phyloP scores from a whole-genome alignment of 805 yeast genomes.

The Geotrichum ghanense region DNA sequence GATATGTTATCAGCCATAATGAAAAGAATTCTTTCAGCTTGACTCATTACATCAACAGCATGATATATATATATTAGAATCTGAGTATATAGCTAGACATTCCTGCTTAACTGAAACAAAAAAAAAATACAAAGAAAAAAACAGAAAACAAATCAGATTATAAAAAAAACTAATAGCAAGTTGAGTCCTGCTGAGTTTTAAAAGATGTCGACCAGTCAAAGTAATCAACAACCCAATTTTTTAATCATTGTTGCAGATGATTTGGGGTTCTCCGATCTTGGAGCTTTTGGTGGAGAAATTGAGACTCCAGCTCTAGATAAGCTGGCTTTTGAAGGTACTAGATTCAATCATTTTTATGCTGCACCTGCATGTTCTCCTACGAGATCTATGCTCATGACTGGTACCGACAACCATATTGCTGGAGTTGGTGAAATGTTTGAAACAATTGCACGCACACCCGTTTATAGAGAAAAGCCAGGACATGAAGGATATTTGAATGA shows the following conservation, averaged over 20 bases:
- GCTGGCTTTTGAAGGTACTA: slow-evolving; percentile 34
- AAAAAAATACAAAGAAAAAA: no score
- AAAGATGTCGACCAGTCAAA: no score
- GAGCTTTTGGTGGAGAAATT: slow-evolving; percentile 42
- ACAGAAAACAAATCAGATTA: no score
- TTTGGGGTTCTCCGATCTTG: slow-evolving; percentile 45
- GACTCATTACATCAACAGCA: no score
- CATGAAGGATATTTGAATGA: slow-evolving; percentile 44
- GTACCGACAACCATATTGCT: slow-evolving; percentile 52
- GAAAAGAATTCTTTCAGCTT: no score
- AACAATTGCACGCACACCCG: slow-evolving; percentile 30
- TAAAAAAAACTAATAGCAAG: no score
- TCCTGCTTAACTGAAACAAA: no score
- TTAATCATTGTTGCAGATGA: slow-evolving; percentile 50
- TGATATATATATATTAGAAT: no score
- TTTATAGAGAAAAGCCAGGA: slow-evolving; percentile 36
- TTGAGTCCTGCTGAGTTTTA: no score
- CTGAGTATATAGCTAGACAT: no score
- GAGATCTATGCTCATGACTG: slow-evolving; percentile 47
- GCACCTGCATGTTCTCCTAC: slow-evolving; percentile 60
- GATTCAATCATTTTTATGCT: slow-evolving; percentile 49
- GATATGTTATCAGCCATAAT: no score
- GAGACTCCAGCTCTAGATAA: slow-evolving; percentile 40
- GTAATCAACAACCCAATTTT: slow-evolving; percentile 33
- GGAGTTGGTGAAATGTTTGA: slow-evolving; percentile 51